phyloP scores from a whole-genome alignment of 2,329 filamentous ascomycete genomes.

The Plectosphaerella cucumerina region DNA sequence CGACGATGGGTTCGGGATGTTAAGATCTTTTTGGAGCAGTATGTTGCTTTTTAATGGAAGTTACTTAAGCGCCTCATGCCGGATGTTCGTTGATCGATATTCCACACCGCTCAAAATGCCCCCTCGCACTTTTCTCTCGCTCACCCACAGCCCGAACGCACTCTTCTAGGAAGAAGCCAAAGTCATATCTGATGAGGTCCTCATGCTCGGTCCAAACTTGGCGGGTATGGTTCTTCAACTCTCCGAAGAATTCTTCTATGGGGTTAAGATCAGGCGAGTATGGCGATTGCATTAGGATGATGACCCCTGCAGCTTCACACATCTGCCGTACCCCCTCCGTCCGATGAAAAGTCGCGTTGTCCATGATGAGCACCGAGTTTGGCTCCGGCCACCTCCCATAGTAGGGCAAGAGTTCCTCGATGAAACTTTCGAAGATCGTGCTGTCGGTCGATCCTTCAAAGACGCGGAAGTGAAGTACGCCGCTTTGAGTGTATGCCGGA shows the following conservation, averaged over 20 bases:
- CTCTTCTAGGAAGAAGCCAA: constrained; percentile 13
- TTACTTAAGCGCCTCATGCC: too few relatives aligned
- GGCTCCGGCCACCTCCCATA: constrained; percentile 25
- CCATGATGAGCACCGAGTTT: constrained; percentile 29
- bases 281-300: constrained; percentile 9
- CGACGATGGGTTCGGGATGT: too few relatives aligned
- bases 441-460: constrained; percentile 10
- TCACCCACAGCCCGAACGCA: constrained; percentile 14
- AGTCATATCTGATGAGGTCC: constrained; percentile 13
- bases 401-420: constrained; percentile 24
- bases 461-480: constrained; percentile 18
- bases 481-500: constrained; percentile 21
- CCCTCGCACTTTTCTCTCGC: constrained; percentile 1
- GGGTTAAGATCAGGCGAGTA: constrained; percentile 19
- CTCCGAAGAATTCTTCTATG: constrained; percentile 17
- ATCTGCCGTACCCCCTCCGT: constrained; percentile 20
- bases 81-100: too few relatives aligned
- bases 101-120: too few relatives aligned
- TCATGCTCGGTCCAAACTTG: constrained; percentile 9
- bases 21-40: too few relatives aligned
- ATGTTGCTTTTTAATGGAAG: too few relatives aligned
- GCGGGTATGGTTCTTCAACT: constrained; percentile 14
- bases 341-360: constrained; percentile 26
- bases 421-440: constrained; percentile 22
- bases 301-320: constrained; percentile 15